Conservation (phyloP, 768 basidiomycete genomes). For the Paxillus ammoniavirescens region DNA sequence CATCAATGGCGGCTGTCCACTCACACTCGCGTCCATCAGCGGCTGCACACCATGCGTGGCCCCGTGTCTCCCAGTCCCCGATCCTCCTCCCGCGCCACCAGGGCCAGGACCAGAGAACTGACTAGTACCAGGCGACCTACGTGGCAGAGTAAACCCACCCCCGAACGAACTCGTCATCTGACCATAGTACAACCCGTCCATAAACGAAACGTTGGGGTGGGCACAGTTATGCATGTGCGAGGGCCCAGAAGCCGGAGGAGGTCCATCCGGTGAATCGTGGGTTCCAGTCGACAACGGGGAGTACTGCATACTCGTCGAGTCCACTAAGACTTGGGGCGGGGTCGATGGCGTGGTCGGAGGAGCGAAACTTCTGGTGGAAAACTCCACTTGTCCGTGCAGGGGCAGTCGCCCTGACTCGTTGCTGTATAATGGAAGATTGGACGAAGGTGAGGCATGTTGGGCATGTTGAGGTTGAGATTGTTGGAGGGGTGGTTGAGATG, state of each 20-base stretch:
- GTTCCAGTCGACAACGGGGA: conserved; percentile 5
- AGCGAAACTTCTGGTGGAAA: conserved; percentile 3
- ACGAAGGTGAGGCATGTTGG: conserved; percentile 15
- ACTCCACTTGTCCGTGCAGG: conserved; percentile 31
- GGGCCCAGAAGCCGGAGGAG: not conserved
- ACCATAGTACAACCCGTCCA: conserved; percentile 23
- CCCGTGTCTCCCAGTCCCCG: too few species aligned
- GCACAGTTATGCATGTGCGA: not conserved
- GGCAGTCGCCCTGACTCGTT: conserved; percentile 59
- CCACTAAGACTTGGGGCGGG: not conserved
- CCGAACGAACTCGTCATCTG: conserved; percentile 16
- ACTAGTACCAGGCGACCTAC: not conserved
- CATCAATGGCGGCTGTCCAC: not conserved
- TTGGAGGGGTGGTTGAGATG: conserved; percentile 8
- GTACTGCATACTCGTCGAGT: conserved; percentile 20
- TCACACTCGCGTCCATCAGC: not conserved
- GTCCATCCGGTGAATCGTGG: not conserved
- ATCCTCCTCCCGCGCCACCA: too few species aligned
- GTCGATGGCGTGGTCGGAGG: not conserved
- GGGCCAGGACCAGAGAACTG: not conserved
- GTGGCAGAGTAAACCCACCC: conserved; percentile 1
- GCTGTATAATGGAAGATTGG: conserved; percentile 52
- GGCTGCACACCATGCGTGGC: too few species aligned
- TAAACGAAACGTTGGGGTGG: not conserved
- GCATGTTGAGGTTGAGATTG: conserved; percentile 6